Evolutionary conservation across 2,329 filamentous ascomycete species (phyloP), one percentile per base, ranked within the genome.

Genomic region (Aspergillus vadensis): DNA sequence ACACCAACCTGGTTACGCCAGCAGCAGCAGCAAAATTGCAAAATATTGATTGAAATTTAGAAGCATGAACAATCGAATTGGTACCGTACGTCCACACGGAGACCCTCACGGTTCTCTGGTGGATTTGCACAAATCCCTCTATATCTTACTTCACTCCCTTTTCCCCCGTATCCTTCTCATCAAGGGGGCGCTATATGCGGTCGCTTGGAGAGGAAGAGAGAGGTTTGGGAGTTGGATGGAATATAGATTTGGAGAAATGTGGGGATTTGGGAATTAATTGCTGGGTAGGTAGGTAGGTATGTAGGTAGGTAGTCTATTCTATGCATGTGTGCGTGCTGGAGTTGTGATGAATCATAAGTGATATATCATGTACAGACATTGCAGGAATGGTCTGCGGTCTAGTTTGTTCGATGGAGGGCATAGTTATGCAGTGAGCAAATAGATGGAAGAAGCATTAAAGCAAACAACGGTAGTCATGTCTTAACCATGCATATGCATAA

Each of bases 171-270:
- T 68, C 70, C 68, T 75, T 75, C 75, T 77, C 75, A 77, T 63
- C 69, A 71, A 72, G 67, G 61, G 62, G 62, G 63, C 70, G 71
- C 74, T 77, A 75, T 56, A 75, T 63, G 74, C 70, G 70, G 58
- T 62, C 73, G 66, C 65, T 76, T 74, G 70, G 72, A 75, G 74
- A 77, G 74, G 74, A 74, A 58, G 55, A 36, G 32, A 14, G 32
- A 36, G 12, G 12, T 5, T 36, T 14, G 32, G 32, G 32, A 36
- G 10, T 12, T 5, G 30, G 10, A 19, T 51, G 19, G 43, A 50
- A 6, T 15, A n/a, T 47, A 19, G 23, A 25, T 25, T 25, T 25
- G 23, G 23, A 5, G 23, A 6, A 6, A 25, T 25, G 23, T 30
- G 27, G 27, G 4, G 27, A 30, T 21, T 23, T 7, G 14, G 14